These are phyloP conservation scores for Globisporangium nagaii DNA, from an alignment of 352 stramenopile genomes.

Conservation along the genomic window DNA sequence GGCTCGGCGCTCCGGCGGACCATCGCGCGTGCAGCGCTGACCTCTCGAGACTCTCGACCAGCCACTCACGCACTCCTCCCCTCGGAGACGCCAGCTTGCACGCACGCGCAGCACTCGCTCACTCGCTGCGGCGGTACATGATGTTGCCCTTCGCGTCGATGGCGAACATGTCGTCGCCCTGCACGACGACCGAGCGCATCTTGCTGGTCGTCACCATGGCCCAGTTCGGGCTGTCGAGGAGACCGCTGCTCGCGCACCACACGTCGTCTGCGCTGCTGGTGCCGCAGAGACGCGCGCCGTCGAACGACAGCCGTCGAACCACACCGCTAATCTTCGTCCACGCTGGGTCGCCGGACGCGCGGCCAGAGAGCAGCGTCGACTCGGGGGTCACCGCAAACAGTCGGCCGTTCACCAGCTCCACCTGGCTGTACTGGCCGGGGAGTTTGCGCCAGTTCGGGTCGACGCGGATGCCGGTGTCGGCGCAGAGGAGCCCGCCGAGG, in stretches of 20 bases:
- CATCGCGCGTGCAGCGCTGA: too few species aligned
- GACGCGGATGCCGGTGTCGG: conserved; percentile 9
- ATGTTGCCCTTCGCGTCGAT: background rate
- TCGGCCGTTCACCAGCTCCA: conserved; percentile 13
- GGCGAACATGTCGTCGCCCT: conserved; percentile 13
- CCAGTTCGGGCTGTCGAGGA: conserved; percentile 10
- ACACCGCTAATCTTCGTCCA: conserved; percentile 8
- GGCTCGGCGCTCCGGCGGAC: too few species aligned
- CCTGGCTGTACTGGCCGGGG: conserved; percentile 6
- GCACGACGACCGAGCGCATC: conserved; percentile 1
- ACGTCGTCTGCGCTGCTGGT: conserved; percentile 6
- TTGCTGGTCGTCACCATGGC: background rate
- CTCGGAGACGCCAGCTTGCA: background rate
- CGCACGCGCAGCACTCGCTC: background rate
- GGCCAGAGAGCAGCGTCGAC: conserved; percentile 3
- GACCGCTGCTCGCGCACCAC: conserved; percentile 8
- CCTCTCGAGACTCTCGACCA: too few species aligned
- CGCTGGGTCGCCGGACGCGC: background rate
- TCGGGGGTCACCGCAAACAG: conserved; percentile 1
- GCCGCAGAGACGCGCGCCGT: conserved; percentile 15
- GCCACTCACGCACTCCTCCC: too few species aligned
- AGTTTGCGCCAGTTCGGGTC: conserved; percentile 12
- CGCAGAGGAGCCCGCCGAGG: conserved; percentile 1
- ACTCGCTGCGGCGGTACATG: conserved; percentile 4
- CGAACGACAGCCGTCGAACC: conserved; percentile 11